Conservation (phyloP, 129 eudicot genomes). For the Pseudognaphalium luteoalbum region DNA sequence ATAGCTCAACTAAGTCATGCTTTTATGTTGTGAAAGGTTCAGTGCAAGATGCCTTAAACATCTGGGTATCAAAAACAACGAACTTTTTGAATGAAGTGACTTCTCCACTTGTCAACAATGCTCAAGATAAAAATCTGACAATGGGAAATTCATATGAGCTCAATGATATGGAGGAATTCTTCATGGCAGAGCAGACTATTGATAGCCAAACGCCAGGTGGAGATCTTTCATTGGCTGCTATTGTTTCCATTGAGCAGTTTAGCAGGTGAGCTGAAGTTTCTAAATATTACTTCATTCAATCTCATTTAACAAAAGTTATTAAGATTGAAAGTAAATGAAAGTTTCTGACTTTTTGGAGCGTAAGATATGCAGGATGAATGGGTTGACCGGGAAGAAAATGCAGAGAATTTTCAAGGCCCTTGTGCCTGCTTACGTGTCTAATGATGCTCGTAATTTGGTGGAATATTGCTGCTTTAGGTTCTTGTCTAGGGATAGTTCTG, state of each 20-base stretch:
- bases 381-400: slow-evolving; percentile 71
- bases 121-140: slow-evolving; percentile 40
- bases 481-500: slow-evolving; percentile 71
- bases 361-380: slow-evolving; percentile 78
- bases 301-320: neutral
- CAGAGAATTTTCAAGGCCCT: slow-evolving; percentile 70
- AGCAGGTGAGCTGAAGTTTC: slow-evolving; percentile 60
- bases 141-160: slow-evolving; percentile 40
- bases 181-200: slow-evolving; percentile 77
- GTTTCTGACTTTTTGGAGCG: slow-evolving; percentile 23
- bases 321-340: neutral
- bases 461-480: slow-evolving; percentile 87
- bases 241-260: slow-evolving; percentile 90
- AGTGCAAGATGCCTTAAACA: slow-evolving; percentile 67
- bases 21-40: slow-evolving; percentile 54
- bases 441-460: slow-evolving; percentile 71
- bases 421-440: slow-evolving; percentile 50
- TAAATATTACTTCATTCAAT: neutral
- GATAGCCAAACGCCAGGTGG: slow-evolving; percentile 67
- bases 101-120: slow-evolving; percentile 70
- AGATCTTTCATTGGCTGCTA: slow-evolving; percentile 80
- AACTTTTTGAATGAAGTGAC: slow-evolving; percentile 77
- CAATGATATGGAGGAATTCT: slow-evolving; percentile 65
- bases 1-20: neutral
- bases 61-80: slow-evolving; percentile 80